These are phyloP conservation scores for Neofusicoccum laricinum DNA, from an alignment of 2,329 filamentous ascomycete species.

Conservation along the genomic window DNA sequence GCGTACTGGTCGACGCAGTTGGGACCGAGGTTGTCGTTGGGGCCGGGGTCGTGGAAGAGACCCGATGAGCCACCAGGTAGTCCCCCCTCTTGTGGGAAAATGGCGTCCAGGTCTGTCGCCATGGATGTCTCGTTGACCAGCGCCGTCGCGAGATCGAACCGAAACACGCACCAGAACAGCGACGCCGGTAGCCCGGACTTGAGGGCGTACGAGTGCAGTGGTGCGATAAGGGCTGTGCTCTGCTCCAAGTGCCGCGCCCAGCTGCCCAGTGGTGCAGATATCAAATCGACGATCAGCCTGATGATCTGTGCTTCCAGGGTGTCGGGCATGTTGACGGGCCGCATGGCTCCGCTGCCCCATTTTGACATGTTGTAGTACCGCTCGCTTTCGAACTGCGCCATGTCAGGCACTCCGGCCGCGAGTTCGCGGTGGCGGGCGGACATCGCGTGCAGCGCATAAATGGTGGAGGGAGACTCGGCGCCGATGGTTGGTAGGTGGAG, in stretches of 20 bases:
- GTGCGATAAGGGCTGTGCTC: not conserved
- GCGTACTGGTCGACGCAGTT: not conserved
- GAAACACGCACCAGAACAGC: not conserved
- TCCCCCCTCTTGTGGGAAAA: not conserved
- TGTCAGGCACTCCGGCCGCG: not conserved
- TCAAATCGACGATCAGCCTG: not conserved
- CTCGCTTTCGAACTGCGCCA: not conserved
- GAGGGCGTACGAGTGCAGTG: not conserved
- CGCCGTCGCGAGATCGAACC: not conserved
- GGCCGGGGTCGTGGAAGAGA: not conserved
- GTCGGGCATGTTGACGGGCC: constrained; percentile 44
- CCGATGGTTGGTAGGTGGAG: constrained; percentile 51
- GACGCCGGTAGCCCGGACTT: not conserved
- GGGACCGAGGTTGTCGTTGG: not conserved
- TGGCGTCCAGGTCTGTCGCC: not conserved
- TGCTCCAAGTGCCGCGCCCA: not conserved
- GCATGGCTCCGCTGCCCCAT: constrained; percentile 49
- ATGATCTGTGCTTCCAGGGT: not conserved
- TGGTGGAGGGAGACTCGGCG: constrained; percentile 42
- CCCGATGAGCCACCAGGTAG: not conserved
- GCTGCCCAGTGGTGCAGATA: not conserved
- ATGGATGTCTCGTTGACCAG: not conserved
- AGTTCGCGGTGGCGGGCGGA: constrained; percentile 31
- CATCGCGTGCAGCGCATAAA: constrained; percentile 52
- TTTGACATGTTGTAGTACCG: constrained; percentile 29